These are phyloP conservation scores for Ceratocystis destructans DNA, from an alignment of 2,329 filamentous ascomycete species.

Conservation along the genomic window DNA sequence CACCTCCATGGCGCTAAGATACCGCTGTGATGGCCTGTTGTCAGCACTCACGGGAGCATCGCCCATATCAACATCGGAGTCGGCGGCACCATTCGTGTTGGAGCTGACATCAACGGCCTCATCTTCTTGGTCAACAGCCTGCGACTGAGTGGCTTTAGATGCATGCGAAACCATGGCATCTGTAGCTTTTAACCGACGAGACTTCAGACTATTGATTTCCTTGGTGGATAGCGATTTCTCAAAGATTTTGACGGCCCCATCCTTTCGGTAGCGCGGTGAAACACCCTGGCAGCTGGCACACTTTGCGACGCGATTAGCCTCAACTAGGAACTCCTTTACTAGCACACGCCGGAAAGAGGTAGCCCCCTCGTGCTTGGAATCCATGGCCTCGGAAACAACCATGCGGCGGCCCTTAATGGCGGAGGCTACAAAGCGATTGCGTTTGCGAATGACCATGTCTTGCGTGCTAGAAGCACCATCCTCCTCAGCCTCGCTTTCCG, in stretches of 20 bases:
- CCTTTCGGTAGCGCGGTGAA: constrained; percentile 74
- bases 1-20: constrained; percentile 72
- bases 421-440: constrained; percentile 53
- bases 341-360: constrained; percentile 61
- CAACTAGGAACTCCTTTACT: constrained; percentile 67
- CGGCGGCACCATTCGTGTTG: constrained; percentile 45
- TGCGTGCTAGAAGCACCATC: constrained; percentile 41
- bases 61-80: constrained; percentile 31
- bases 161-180: constrained; percentile 48
- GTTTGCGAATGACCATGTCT: constrained; percentile 39
- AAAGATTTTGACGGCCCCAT: constrained; percentile 87
- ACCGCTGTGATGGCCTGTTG: constrained; percentile 45
- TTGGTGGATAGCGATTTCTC: constrained; percentile 64
- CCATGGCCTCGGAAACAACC: constrained; percentile 44
- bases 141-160: constrained; percentile 23
- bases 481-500: constrained; percentile 49
- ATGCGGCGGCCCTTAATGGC: constrained; percentile 33
- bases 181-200: constrained; percentile 48
- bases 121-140: constrained; percentile 35
- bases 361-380: constrained; percentile 70
- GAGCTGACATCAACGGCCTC: constrained; percentile 41
- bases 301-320: constrained; percentile 53
- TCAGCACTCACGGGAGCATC: constrained; percentile 27
- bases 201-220: constrained; percentile 63
- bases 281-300: constrained; percentile 57